Evolutionary conservation across 2,329 filamentous ascomycete species (phyloP), one percentile per base, ranked within the genome.

Genomic region (Trichoderma gracile): DNA sequence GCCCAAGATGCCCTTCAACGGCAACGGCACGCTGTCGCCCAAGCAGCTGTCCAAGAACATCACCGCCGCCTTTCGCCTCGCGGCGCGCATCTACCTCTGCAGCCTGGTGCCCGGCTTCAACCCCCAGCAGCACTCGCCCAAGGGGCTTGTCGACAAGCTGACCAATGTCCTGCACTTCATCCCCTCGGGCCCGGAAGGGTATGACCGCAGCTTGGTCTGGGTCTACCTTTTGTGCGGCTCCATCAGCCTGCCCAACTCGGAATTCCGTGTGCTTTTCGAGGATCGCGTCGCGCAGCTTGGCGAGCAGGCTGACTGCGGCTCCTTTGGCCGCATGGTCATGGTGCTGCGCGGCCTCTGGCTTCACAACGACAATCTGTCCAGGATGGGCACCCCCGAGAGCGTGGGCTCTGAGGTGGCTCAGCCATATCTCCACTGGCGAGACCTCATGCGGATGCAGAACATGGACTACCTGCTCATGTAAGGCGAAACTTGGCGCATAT

Each of bases 31-130:
- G 53, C 85, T 97, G 69, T 89, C 89, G 63, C 90, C 93, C 3
- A 91, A 90, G 73, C 90, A 96, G 77, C 84, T 98, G 68, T 89
- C 89, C 74, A 88, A 86, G 77, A 97, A 96, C 81, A 92, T 98
- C 78, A 96, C 93, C 0, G 85, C 89, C 46, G 88, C 96, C 49
- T 99, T 96, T 86, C 91, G 94, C 71, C 82, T 96, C 61, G 94
- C 94, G 2, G 93, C 94, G 3, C 90, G 94, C 73, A 93, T 99
- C 79, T 97, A 97, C 78, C 88, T 98, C n/a, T 97, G 93, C 86
- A 93, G 91, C 73, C 83, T 99, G 42, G 91, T 98, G 0, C 94
- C 94, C 0, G 93, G 93, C 64, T 95, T 94, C 78, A 88, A 89
- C 71, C 90, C 90, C 54, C 84, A 82, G 64, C 89, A 95, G 71